Base-by-base conservation (phyloP, 1,284 basidiomycete species). In the Sporisorium scitamineum region DNA sequence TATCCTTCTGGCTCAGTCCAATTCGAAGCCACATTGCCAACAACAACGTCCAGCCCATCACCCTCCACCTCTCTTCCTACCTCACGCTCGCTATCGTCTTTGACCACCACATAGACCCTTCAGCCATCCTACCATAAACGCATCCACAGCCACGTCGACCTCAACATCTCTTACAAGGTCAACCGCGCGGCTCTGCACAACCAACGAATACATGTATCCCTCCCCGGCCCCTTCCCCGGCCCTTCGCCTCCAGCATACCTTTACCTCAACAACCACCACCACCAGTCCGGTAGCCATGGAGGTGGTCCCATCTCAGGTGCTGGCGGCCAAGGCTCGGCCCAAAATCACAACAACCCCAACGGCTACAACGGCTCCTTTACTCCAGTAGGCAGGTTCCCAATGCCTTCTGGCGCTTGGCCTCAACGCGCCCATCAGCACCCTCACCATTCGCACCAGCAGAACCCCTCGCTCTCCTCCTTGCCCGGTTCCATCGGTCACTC, bases 191-290 rank as follows among this genome's bases (percentile, higher is more conserved):
- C 58, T 26, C 41, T 6, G n/a, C 31, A 65, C 54, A 58, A 16
- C 27, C 51, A 29, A 55, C 66, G 45, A 42, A 70, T 77, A 77
- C 72, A 82, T 82, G 80, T 81, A 73, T 78, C 78, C 75, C 53
- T 82, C 80, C 57, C 78, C 80, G 26, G 67, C 78, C 9, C 80
- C 76, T 44, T 80, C 80, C 24, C 80, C 80, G 63, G 78, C 80
- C 39, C 80, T 31, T 82, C 80, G 67, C 80, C 80, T 54, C 80
- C 78, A 61, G 80, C 77, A 54, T 80, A 65, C 62, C 79, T 80
- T 57, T 82, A 82, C 64, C 74, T 73, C 58, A 77, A 77, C 65
- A 62, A 64, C 39, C 71, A 80, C 60, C 78, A 79, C 44, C 76
- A 74, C 53, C 75, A 74, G 13, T 59, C 66, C 50, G 61, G 44